Conservation (phyloP, 306 rosid species). For the Cicer arietinum region DNA sequence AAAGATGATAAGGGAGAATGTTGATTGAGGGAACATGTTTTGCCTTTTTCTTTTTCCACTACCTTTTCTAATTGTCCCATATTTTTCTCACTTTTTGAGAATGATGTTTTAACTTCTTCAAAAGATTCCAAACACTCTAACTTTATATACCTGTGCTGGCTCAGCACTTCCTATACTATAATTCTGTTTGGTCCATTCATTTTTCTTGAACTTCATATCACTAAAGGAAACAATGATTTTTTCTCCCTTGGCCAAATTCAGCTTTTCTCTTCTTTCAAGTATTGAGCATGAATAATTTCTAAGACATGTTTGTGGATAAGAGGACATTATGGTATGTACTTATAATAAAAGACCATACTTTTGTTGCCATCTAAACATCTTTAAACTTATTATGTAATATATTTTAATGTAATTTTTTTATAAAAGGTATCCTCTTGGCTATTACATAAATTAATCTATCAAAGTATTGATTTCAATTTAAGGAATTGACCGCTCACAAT, state of each 20-base stretch:
- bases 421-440: too few species aligned
- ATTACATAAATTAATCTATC: too few species aligned
- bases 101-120: slow-evolving; percentile 48
- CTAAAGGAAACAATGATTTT: not conserved
- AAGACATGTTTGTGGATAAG: not conserved
- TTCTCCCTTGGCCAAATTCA: not conserved
- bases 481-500: too few species aligned
- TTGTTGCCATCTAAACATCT: not conserved
- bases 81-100: slow-evolving; percentile 39
- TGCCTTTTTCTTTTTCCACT: slow-evolving; percentile 40
- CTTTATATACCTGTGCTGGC: slow-evolving; percentile 41
- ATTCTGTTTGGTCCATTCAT: slow-evolving; percentile 52
- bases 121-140: slow-evolving; percentile 41
- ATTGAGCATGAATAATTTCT: not conserved
- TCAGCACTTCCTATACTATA: slow-evolving; percentile 40
- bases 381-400: too few species aligned
- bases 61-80: slow-evolving; percentile 3
- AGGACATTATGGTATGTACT: not conserved
- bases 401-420: too few species aligned
- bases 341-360: not conserved
- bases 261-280: slow-evolving; percentile 3
- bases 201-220: slow-evolving; percentile 30
- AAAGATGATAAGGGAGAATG: slow-evolving; percentile 39
- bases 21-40: slow-evolving; percentile 56
- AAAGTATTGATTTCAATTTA: too few species aligned